Evolutionary conservation across 139 green algal genomes (phyloP), one percentile per base, ranked within the genome.

Genomic region (Micractinium sp.): DNA sequence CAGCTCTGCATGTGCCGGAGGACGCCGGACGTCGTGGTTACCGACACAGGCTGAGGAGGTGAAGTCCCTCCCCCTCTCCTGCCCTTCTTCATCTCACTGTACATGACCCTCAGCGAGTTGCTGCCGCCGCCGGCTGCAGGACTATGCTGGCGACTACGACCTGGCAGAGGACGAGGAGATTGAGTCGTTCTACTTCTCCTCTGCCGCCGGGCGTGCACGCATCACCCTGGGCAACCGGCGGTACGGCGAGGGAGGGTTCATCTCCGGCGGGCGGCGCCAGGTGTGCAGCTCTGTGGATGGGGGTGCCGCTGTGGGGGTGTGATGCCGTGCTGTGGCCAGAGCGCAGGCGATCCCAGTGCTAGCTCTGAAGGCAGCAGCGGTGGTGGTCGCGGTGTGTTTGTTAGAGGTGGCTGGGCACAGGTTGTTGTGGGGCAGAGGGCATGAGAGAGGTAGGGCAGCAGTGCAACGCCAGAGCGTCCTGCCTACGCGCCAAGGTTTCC

Each of bases 151-250:
- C 33, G 92, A 95, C 31, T 95, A 96, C 33, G 92, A 96, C 78
- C 74, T 88, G 81, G 92, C 95, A 33, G 91, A 95, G 47, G 92
- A 97, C 39, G 95, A 98, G 41, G 94, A 96, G 61, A 94, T 96
- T 39, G 95, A 97, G 91, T 82, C 87, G 16, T 97, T 94, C 86
- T 98, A 97, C 89, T 96, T 96, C 88, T 95, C 90, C 14, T 91
- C 90, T 18, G 95, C 95, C 1, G 94, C 95, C 53, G 94, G 94
- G 1, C 74, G 88, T 16, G 94, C 93, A 0, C 94, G 93, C 29
- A 93, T 97, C 75, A 90, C 93, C 74, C 82, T 98, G 29, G 96
- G 96, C 81, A 98, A 98, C 90, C 91, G 96, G 36, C 92, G 96
- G 25, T 96, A 94, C 87, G 96, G 96, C 19, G 93, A 96, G 82